Base-by-base conservation (phyloP, 2,329 filamentous ascomycete genomes). In the Colletotrichum lini region DNA sequence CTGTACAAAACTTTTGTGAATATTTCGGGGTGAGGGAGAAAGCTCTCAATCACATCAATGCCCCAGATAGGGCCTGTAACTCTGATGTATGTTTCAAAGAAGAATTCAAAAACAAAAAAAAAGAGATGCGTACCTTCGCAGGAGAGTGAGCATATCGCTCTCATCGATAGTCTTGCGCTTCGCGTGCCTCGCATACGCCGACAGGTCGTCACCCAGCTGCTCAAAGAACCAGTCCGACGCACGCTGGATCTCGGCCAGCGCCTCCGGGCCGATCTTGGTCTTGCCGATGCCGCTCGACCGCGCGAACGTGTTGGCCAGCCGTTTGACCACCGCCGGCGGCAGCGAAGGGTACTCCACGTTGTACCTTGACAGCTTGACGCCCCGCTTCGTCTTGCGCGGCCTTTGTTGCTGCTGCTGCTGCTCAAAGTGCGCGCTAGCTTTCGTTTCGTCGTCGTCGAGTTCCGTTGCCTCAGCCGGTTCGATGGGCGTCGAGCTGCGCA, bases 151-250 rank as follows among this genome's bases (percentile, higher is more conserved):
- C 76, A 97, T 90, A 79, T 98, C 95, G 75, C 89, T 92, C 80
- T 96, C 94, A 76, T 97, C 93, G 75, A 98, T 94, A 3, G 91
- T 94, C 81, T 93, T 96, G 42, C 95, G 89, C 42, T 93, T 92
- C 6, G 93, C 94, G 80, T 98, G 95, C 72, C 90, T 87, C 21
- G 95, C 93, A 80, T 95, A 98, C 2, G 91, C 92, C 15, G 89
- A 89, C 65, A 98, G 82, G 78, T 97, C 94, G 72, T 95, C 93
- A 58, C 93, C 91, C 2, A 93, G 84, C 80, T 98, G 95, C 82
- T 97, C 94, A 79, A 98, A 97, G 80, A 95, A 98, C 92, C 94
- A 96, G 73, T 97, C 94, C 3, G 93, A 93, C 0, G 94, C 94
- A 78, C 94, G 92, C 77, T 92, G 91, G 65, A 98, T 90, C 5